Evolutionary conservation across 495 filamentous ascomycete species (phyloP), one percentile per base, ranked within the genome.

Genomic region (Pyrenula massariospora): DNA sequence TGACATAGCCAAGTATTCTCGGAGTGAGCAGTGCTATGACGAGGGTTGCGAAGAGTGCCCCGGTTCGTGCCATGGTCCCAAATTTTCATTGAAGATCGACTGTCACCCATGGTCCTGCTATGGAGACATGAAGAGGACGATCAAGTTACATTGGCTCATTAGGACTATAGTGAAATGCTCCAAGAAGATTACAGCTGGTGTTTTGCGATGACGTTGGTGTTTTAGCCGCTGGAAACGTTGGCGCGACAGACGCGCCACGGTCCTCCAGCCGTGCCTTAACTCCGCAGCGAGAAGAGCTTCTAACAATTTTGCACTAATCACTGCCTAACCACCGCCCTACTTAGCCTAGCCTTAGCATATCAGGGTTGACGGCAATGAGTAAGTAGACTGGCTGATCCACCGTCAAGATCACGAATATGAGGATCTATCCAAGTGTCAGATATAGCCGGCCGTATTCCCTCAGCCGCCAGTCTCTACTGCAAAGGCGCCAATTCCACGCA

Each of bases 1-100:
- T 57, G 52, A 73, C 22, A 42, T 59, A 61, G 15, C 31, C 31
- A 15, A 42, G 31, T 42, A 42, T 42, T 42, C 31, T 5, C 8
- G 31, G 31, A 8, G 31, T 42, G 31, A 42, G 5, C 31, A 42
- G 8, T 15, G 31, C 31, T 5, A 42, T 42, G 31, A 42, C 15
- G 31, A 42, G 5, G 8, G 31, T 42, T 42, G 15, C 5, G 31
- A 42, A 42, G 31, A 42, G 8, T 8, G 15, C 31, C 15, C 31
- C 15, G 31, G 31, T 8, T 15, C 8, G 15, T 42, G 15, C 31
- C 31, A 42, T 42, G 31, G 15, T 42, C 31, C 15, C 15, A 15
- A 8, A 42, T 42, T 42, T 42, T 5, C 8, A 5, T 42, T 42
- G 31, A 42, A 42, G 31, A 15, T 5, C 31, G n/a, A n/a, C n/a